A percentile compares a stretch with the other conserved stretches of the same genome.
phyloP scores from a whole-genome alignment of 257 asterid species.

The Rehmannia glutinosa region DNA sequence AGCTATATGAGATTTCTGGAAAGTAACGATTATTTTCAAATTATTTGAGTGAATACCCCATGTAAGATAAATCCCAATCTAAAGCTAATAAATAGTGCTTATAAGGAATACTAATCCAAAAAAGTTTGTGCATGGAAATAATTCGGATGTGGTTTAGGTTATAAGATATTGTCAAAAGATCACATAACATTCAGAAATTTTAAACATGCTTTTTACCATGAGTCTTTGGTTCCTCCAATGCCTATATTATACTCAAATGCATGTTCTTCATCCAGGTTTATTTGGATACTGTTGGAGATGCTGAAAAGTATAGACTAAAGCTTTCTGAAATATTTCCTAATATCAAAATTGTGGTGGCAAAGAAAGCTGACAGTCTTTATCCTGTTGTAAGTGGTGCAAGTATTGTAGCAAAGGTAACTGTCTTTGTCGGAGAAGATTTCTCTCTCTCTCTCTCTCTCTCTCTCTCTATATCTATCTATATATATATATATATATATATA shows the following conservation, averaged over 20 bases:
- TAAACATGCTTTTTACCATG: not conserved
- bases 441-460: not conserved
- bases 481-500: no score
- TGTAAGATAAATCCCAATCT: not conserved
- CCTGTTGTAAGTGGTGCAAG: slow-evolving; percentile 99
- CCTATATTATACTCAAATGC: not conserved
- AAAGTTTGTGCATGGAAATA: not conserved
- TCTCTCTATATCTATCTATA: not conserved
- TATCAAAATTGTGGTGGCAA: slow-evolving; percentile 84
- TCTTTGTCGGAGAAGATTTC: not conserved
- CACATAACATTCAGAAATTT: not conserved
- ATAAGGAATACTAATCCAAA: not conserved
- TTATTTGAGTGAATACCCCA: not conserved
- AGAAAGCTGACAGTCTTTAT: slow-evolving; percentile 97
- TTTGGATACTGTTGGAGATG: slow-evolving; percentile 95
- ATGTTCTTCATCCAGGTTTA: slow-evolving; percentile 55
- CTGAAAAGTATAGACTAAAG: slow-evolving; percentile 82
- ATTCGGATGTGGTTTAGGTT: slow-evolving; percentile 1
- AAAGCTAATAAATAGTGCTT: not conserved
- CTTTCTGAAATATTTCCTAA: slow-evolving; percentile 76
- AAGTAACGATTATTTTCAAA: not conserved
- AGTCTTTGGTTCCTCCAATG: not conserved
- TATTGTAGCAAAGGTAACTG: slow-evolving; percentile 91
- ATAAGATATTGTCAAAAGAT: not conserved
- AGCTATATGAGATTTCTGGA: not conserved